Conservation (phyloP, 1,139 yeast species). For the Yamadazyma songkhlaensis region DNA sequence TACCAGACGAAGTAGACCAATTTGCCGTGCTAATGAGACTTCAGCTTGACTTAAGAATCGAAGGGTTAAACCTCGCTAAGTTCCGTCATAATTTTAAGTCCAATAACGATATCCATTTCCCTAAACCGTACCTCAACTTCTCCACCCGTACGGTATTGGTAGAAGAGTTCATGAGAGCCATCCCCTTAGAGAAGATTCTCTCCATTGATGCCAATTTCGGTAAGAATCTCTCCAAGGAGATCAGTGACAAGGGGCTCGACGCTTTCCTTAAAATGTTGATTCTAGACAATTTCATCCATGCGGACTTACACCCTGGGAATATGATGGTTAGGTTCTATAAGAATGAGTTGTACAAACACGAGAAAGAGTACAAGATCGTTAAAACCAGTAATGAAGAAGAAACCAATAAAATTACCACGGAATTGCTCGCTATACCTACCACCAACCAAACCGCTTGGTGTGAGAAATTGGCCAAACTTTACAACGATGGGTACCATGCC, state of each 20-base stretch:
- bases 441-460: slow-evolving; percentile 49
- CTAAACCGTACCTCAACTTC: slow-evolving; percentile 66
- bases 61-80: slow-evolving; percentile 72
- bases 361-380: slow-evolving; percentile 47
- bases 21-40: slow-evolving; percentile 81
- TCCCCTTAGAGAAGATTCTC: slow-evolving; percentile 74
- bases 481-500: slow-evolving; percentile 69
- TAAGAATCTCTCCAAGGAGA: slow-evolving; percentile 61
- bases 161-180: slow-evolving; percentile 80
- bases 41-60: slow-evolving; percentile 87
- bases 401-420: slow-evolving; percentile 46
- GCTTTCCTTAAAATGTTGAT: slow-evolving; percentile 91
- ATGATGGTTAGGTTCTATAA: slow-evolving; percentile 77
- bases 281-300: slow-evolving; percentile 89
- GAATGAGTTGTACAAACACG: slow-evolving; percentile 43
- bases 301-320: slow-evolving; percentile 96
- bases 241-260: slow-evolving; percentile 86
- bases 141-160: slow-evolving; percentile 75
- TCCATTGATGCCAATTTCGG: slow-evolving; percentile 42
- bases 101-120: slow-evolving; percentile 71
- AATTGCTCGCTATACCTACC: slow-evolving; percentile 35
- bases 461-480: slow-evolving; percentile 44
- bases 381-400: slow-evolving; percentile 46
- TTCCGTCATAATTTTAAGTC: slow-evolving; percentile 63
- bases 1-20: slow-evolving; percentile 92